Conservation (phyloP, 345 rosid species). For the Lepidium sativum region DNA sequence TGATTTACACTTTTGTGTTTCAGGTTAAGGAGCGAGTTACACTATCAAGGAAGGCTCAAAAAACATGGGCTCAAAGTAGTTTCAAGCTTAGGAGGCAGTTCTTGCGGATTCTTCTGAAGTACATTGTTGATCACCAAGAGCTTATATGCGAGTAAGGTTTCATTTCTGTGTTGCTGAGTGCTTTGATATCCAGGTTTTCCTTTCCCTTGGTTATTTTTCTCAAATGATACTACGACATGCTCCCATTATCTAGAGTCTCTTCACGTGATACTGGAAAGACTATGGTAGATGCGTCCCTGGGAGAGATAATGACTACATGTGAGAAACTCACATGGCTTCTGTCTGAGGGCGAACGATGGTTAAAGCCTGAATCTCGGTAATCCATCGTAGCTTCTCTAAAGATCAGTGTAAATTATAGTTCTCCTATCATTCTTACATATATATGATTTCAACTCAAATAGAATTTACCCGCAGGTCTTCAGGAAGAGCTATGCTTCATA, state of each 20-base stretch:
- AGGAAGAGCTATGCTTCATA: conserved; percentile 96
- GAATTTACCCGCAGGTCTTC: conserved; percentile 51
- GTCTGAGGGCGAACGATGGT: conserved; percentile 95
- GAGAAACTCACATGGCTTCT: conserved; percentile 99
- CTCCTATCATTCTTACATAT: neutral
- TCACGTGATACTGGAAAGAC: conserved; percentile 99
- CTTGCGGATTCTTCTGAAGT: conserved; percentile 82
- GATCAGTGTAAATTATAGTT: neutral
- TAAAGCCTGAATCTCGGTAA: conserved; percentile 88
- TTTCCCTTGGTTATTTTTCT: neutral
- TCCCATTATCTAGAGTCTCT: conserved; percentile 51
- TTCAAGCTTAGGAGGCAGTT: conserved; percentile 93
- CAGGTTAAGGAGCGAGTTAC: conserved; percentile 76
- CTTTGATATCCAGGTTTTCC: neutral
- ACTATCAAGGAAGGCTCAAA: conserved; percentile 90
- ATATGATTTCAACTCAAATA: neutral
- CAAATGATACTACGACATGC: neutral
- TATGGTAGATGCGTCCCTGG: conserved; percentile 95
- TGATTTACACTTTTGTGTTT: conserved; percentile 4
- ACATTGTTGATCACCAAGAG: conserved; percentile 81
- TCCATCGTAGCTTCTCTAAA: neutral
- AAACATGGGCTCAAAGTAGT: conserved; percentile 83
- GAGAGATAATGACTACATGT: conserved; percentile 99
- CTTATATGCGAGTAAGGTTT: conserved; percentile 93
- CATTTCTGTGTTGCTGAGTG: neutral